Percentiles rank a stretch among this genome's conserved stretches.
phyloP scores from a whole-genome alignment of 192 early-diverging fungal species.

The Podila verticillata region DNA sequence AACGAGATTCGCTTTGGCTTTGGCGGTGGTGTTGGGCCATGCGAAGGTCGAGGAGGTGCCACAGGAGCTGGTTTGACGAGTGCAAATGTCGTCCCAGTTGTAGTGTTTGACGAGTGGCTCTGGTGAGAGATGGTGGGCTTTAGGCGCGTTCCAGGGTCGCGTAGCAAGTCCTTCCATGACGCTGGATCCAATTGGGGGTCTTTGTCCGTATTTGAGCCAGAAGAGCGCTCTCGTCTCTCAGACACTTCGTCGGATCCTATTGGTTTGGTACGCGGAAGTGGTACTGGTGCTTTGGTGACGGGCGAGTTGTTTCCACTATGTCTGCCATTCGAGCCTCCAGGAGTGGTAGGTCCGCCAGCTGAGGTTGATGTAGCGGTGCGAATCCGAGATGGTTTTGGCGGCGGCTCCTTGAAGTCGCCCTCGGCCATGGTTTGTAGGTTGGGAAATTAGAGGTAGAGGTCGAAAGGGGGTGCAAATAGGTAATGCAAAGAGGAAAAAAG shows the following conservation, averaged over 20 bases:
- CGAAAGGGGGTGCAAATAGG: neutral
- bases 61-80: neutral
- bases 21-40: conserved; percentile 16
- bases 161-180: neutral
- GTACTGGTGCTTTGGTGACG: conserved; percentile 11
- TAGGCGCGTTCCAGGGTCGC: neutral
- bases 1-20: conserved; percentile 47
- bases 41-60: conserved; percentile 1
- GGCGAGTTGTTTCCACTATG: conserved; percentile 1
- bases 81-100: too few species aligned
- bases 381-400: conserved; percentile 40
- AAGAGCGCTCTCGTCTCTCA: neutral
- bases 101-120: too few species aligned
- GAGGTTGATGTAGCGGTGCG: conserved; percentile 11
- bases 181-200: neutral
- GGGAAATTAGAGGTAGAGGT: neutral
- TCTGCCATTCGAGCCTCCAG: neutral
- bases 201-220: neutral
- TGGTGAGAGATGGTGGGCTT: neutral
- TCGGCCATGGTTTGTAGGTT: neutral
- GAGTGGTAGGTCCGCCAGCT: conserved; percentile 4
- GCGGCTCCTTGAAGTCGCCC: conserved; percentile 23
- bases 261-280: neutral
- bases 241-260: neutral
- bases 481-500: neutral